Percentiles rank a stretch among this genome's conserved stretches.
These are phyloP conservation scores for Xerocomus potaroensis DNA, from an alignment of 768 basidiomycete genomes.

Conservation along the genomic window DNA sequence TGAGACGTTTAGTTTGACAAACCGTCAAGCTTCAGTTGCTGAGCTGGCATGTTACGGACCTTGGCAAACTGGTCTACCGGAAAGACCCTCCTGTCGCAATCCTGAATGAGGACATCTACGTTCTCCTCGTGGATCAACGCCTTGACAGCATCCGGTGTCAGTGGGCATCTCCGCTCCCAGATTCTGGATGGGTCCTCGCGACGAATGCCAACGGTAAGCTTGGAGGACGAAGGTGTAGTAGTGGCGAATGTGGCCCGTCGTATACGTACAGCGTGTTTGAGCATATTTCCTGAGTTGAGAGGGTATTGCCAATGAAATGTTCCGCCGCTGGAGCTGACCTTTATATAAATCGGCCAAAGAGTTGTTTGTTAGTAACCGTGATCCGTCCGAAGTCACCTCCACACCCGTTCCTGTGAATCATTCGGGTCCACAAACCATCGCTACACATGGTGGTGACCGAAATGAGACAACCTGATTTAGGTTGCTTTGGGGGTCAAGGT, in stretches of 20 bases:
- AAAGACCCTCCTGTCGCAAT: conserved; percentile 74
- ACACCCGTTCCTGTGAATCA: background rate
- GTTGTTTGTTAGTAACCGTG: background rate
- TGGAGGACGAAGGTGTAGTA: conserved; percentile 16
- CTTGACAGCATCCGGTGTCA: conserved; percentile 72
- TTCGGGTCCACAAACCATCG: background rate
- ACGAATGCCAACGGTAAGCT: conserved; percentile 52
- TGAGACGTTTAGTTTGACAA: background rate
- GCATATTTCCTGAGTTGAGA: conserved; percentile 7
- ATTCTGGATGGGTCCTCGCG: conserved; percentile 76
- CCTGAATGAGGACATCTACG: conserved; percentile 69
- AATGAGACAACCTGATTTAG: no score
- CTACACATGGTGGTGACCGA: no score
- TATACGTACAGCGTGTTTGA: conserved; percentile 15
- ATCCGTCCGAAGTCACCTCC: background rate
- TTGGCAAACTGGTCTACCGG: conserved; percentile 55
- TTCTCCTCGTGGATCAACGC: conserved; percentile 52
- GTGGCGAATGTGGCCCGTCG: conserved; percentile 25
- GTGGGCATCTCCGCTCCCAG: conserved; percentile 84
- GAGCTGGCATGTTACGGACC: conserved; percentile 37
- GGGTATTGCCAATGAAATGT: background rate
- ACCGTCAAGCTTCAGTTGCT: background rate
- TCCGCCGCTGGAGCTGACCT: background rate
- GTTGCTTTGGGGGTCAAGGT: no score
- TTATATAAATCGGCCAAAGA: background rate